phyloP scores from a whole-genome alignment of 176 grass and related monocot species.

The Musa acuminata region DNA sequence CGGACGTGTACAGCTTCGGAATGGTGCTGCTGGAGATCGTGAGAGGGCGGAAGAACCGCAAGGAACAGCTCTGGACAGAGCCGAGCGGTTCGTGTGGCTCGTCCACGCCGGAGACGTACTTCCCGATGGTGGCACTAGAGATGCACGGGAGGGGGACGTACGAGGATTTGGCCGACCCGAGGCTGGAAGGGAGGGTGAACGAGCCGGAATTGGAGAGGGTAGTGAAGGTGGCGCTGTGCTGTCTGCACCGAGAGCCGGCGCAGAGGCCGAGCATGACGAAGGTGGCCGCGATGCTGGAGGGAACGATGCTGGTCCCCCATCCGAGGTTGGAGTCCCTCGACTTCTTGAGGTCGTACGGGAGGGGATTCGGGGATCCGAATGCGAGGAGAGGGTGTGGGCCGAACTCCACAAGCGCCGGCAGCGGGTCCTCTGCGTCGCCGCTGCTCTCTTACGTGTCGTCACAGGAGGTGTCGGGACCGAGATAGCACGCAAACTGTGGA shows the following conservation, averaged over 20 bases:
- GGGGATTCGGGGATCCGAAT: constrained; percentile 32
- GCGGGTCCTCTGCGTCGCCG: constrained; percentile 24
- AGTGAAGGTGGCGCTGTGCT: constrained; percentile 66
- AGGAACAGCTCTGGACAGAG: constrained; percentile 26
- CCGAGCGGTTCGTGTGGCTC: constrained; percentile 25
- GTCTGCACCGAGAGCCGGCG: constrained; percentile 65
- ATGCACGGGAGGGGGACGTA: constrained; percentile 45
- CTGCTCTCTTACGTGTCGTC: constrained; percentile 52
- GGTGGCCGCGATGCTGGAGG: constrained; percentile 65
- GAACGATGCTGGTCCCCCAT: constrained; percentile 48
- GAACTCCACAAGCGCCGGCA: constrained; percentile 33
- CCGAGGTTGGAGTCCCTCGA: constrained; percentile 33
- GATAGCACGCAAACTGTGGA: constrained; percentile 22
- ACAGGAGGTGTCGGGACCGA: constrained; percentile 44
- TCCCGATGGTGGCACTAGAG: constrained; percentile 57
- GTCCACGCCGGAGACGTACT: constrained; percentile 32
- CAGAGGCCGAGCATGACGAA: constrained; percentile 62
- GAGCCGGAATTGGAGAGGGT: constrained; percentile 51
- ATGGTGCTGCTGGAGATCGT: constrained; percentile 75
- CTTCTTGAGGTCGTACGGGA: constrained; percentile 51
- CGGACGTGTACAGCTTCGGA: constrained; percentile 76
- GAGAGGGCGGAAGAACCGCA: constrained; percentile 66
- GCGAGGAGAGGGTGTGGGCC: constrained; percentile 14
- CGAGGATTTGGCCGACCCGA: constrained; percentile 45
- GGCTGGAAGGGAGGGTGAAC: constrained; percentile 40